Conservation (phyloP, 306 rosid genomes). For the Cyclanthera cordifolia region DNA sequence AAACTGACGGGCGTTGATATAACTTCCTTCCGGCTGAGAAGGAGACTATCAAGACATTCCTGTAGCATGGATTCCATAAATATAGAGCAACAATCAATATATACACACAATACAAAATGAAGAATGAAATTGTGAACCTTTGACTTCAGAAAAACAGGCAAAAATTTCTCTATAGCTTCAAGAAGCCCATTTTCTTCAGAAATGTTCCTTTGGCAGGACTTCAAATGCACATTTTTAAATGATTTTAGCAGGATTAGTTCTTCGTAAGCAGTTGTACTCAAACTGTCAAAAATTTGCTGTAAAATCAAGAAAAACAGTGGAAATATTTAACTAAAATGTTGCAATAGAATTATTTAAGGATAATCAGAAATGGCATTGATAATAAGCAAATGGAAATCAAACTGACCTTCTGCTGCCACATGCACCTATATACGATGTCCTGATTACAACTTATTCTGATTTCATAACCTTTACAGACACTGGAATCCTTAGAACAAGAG, state of each 20-base stretch:
- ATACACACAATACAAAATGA: conserved; percentile 15
- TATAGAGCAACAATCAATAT: conserved; percentile 7
- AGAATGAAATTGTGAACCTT: conserved; percentile 43
- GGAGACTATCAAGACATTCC: conserved; percentile 56
- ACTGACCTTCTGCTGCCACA: conserved; percentile 86
- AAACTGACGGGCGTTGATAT: conserved; percentile 25
- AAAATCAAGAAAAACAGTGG: conserved; percentile 14
- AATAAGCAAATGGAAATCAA: neutral
- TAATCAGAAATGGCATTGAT: neutral
- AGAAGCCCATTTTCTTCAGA: conserved; percentile 36
- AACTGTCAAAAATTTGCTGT: conserved; percentile 70
- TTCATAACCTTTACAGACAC: conserved; percentile 19
- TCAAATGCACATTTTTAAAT: conserved; percentile 38
- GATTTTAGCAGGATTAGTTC: conserved; percentile 54
- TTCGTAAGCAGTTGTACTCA: conserved; percentile 37
- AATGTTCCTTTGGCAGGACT: conserved; percentile 39
- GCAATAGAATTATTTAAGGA: neutral
- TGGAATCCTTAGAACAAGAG: conserved; percentile 26
- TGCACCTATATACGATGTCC: conserved; percentile 39
- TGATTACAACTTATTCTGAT: conserved; percentile 38
- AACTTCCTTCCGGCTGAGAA: conserved; percentile 41
- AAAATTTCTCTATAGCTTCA: conserved; percentile 39
- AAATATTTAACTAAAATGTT: conserved; percentile 8
- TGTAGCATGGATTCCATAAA: conserved; percentile 26
- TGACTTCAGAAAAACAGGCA: conserved; percentile 45